A percentile compares a stretch with the other conserved stretches of the same genome.
Evolutionary conservation across 495 filamentous ascomycete genomes (phyloP).

Genomic region (Schizothecium vesticola): DNA sequence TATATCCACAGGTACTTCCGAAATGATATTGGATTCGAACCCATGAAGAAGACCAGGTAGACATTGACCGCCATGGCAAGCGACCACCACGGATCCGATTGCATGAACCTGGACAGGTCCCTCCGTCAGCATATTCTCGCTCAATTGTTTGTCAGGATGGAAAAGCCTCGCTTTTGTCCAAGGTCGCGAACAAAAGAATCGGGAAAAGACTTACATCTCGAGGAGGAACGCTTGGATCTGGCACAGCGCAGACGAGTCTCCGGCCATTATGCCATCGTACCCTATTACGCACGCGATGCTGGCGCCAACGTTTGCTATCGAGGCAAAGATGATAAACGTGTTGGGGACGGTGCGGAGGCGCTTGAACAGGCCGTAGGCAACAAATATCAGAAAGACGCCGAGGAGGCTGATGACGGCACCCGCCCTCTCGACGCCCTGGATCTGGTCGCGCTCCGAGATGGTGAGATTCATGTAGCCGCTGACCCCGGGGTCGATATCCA

Average conservation of each 20-base stretch:
- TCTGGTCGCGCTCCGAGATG: slow-evolving; percentile 22
- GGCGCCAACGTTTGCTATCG: slow-evolving; percentile 73
- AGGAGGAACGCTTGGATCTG: slow-evolving; percentile 75
- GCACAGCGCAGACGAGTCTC: slow-evolving; percentile 54
- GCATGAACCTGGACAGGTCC: slow-evolving; percentile 46
- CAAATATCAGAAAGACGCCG: slow-evolving; percentile 63
- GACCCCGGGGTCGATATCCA: slow-evolving; percentile 14
- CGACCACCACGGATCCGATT: slow-evolving; percentile 54
- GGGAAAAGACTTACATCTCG: slow-evolving; percentile 43
- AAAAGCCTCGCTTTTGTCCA: not conserved
- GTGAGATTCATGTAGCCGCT: slow-evolving; percentile 32
- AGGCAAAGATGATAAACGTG: slow-evolving; percentile 75
- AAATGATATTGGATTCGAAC: slow-evolving; percentile 59
- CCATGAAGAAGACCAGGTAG: slow-evolving; percentile 75
- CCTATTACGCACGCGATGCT: slow-evolving; percentile 73
- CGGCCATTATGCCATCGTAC: slow-evolving; percentile 47
- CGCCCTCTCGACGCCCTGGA: slow-evolving; percentile 40
- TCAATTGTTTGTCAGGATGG: not conserved
- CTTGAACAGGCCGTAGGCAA: slow-evolving; percentile 57
- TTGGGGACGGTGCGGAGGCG: slow-evolving; percentile 72
- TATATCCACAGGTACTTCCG: slow-evolving; percentile 66
- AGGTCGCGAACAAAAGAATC: not conserved
- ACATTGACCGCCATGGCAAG: slow-evolving; percentile 84
- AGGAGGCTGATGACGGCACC: slow-evolving; percentile 58
- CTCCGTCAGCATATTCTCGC: not conserved